Base-by-base conservation (phyloP, 1,284 basidiomycete species). In the Omphalotus olearius region DNA sequence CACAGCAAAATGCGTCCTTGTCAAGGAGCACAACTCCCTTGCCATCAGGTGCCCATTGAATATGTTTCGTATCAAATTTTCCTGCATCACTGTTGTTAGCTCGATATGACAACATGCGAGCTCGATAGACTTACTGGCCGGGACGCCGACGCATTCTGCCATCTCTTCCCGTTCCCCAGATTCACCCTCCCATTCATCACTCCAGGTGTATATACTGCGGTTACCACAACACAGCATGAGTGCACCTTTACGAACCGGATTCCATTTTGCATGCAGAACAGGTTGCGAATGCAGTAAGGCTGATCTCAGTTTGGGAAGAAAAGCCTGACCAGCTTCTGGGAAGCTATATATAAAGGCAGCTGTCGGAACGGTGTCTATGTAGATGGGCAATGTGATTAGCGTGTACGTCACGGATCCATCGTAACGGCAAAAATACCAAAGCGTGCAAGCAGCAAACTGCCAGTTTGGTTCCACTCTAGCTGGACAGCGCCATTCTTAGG, bases 31-130 rank as follows among this genome's bases (percentile, higher is more conserved):
- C 66, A 49, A 92, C 66, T 3, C 88, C 88, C 58, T 88, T 88
- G 10, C 90, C 91, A 60, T 93, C 90, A 9, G 86, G 85, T n/a
- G 87, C 80, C 91, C 91, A 93, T 47, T 67, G 74, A 11, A 90
- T 56, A 59, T 87, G 83, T 48, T 74, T 73, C 3, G 80, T 74
- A 56, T 83, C 75, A 59, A 91, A 87, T 63, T 79, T 75, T 57
- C 79, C 84, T 88, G 62, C 18, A 28, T 23, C 26, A 44, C 3
- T 9, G 35, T 17, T 18, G 44, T 54, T 42, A 50, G 51, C 52
- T 51, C 52, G 44, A 49, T 37, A 28, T 4, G 20, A 25, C 25
- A 13, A 14, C n/a, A 18, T 10, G 6, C 20, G 18, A 1, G 26
- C 17, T 20, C 17, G 28, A 14, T 37, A 25, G 33, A 16, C 85